Evolutionary conservation across 2,329 filamentous ascomycete species (phyloP).

Genomic region (Ophiostoma populinum): DNA sequence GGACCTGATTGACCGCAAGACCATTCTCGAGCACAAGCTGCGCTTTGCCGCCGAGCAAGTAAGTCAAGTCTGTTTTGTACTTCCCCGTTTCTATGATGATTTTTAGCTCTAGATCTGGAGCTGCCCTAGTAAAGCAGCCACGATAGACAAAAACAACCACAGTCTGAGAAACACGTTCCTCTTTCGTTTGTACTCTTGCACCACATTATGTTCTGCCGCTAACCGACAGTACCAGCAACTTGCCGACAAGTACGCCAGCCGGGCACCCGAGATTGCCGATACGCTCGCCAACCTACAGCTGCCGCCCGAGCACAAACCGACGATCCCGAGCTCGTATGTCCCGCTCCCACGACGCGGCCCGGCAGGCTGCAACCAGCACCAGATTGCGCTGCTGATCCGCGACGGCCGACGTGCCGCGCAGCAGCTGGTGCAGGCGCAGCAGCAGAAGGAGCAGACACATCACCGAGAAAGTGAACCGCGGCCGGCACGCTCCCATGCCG

Average conservation of each 20-base stretch:
- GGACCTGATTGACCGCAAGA: slow-evolving; percentile 43
- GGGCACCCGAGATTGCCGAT: slow-evolving; percentile 47
- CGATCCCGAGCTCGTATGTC: slow-evolving; percentile 32
- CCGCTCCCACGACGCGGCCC: slow-evolving; percentile 34
- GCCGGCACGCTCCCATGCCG: no score
- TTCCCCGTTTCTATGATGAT: slow-evolving; percentile 18
- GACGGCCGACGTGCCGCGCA: slow-evolving; percentile 44
- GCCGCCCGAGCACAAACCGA: slow-evolving; percentile 32
- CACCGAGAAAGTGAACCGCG: no score
- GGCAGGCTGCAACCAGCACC: slow-evolving; percentile 30
- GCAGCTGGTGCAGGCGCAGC: slow-evolving; percentile 22
- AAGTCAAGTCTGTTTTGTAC: slow-evolving; percentile 16
- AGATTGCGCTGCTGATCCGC: slow-evolving; percentile 45
- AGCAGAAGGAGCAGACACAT: no score
- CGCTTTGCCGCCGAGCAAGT: slow-evolving; percentile 51
- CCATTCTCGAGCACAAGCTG: slow-evolving; percentile 48
- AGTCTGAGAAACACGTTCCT: slow-evolving; percentile 21
- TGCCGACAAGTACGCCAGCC: slow-evolving; percentile 50
- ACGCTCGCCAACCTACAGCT: slow-evolving; percentile 50
- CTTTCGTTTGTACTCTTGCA: not conserved
- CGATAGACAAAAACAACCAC: slow-evolving; percentile 41
- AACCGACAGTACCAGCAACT: slow-evolving; percentile 43
- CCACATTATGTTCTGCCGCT: slow-evolving; percentile 7
- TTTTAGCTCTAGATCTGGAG: slow-evolving; percentile 81
- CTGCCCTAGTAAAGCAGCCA: slow-evolving; percentile 36